Evolutionary conservation across 768 basidiomycete genomes (phyloP).

Genomic region (Boletus barrowsii): DNA sequence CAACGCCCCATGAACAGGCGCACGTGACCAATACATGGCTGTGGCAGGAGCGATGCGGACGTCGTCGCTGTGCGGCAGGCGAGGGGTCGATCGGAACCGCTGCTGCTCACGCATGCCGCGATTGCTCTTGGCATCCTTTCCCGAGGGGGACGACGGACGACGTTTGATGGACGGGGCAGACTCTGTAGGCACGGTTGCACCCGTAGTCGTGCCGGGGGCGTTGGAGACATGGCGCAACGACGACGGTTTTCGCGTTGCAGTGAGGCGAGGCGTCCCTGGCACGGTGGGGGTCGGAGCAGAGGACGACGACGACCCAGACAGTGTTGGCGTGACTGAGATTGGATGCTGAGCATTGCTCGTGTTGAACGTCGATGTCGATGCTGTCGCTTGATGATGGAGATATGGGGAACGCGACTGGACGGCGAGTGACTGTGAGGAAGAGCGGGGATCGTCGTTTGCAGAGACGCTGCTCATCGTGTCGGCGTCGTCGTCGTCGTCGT

Average conservation of each 20-base stretch:
- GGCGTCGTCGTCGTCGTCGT: constrained; percentile 23
- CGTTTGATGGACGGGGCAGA: constrained; percentile 25
- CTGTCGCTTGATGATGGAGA: constrained; percentile 33
- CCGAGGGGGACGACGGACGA: constrained; percentile 27
- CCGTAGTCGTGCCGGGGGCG: constrained; percentile 7
- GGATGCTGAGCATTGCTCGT: background rate
- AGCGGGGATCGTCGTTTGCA: constrained; percentile 11
- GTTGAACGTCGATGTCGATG: constrained; percentile 39
- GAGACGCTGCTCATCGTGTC: constrained; percentile 24
- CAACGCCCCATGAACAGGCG: constrained; percentile 70
- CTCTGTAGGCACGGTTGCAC: constrained; percentile 9
- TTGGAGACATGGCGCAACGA: constrained; percentile 31
- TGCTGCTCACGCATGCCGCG: constrained; percentile 28
- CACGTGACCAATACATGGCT: constrained; percentile 82
- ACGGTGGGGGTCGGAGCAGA: constrained; percentile 14
- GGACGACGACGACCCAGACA: constrained; percentile 7
- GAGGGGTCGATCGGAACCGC: constrained; percentile 49
- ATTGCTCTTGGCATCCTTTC: constrained; percentile 21
- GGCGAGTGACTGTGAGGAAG: background rate
- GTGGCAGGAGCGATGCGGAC: constrained; percentile 64
- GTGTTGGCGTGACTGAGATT: background rate
- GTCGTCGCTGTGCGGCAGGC: constrained; percentile 59
- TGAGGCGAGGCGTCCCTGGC: constrained; percentile 27
- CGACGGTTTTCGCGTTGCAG: constrained; percentile 30
- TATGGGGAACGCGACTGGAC: constrained; percentile 37